Percentiles rank a stretch among this genome's conserved stretches.
phyloP scores from a whole-genome alignment of 2,329 filamentous ascomycete species.

The Cadophora gregata region DNA sequence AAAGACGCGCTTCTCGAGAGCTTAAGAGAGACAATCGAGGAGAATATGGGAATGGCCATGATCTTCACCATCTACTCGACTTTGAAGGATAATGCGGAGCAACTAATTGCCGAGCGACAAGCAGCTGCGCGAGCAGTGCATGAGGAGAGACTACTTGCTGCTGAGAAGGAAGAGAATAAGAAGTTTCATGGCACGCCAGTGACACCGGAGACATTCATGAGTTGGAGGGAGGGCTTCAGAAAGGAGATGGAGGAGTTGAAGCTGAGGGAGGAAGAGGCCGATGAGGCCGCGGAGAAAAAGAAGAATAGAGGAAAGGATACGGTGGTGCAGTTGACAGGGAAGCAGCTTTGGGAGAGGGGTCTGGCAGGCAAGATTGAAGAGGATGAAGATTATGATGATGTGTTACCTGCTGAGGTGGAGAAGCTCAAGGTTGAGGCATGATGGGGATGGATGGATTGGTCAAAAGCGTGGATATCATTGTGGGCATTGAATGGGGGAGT shows the following conservation, averaged over 20 bases:
- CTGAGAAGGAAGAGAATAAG: conserved; percentile 90
- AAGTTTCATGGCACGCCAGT: conserved; percentile 95
- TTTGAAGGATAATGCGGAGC: conserved; percentile 90
- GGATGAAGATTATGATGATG: conserved; percentile 67
- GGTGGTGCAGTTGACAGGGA: conserved; percentile 71
- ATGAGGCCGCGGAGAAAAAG: conserved; percentile 82
- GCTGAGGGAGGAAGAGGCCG: conserved; percentile 71
- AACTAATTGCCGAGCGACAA: conserved; percentile 76
- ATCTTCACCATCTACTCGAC: conserved; percentile 88
- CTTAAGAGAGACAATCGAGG: conserved; percentile 78
- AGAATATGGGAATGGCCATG: conserved; percentile 98
- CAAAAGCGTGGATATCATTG: conserved; percentile 30
- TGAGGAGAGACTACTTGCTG: conserved; percentile 61
- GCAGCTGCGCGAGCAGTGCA: conserved; percentile 63
- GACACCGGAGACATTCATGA: conserved; percentile 82
- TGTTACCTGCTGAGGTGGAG: conserved; percentile 64
- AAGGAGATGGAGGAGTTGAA: conserved; percentile 81
- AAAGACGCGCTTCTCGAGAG: conserved; percentile 74
- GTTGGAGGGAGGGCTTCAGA: conserved; percentile 80
- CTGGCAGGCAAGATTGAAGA: conserved; percentile 71
- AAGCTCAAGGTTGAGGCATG: conserved; percentile 71
- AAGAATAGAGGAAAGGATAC: conserved; percentile 78
- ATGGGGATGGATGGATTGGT: background rate
- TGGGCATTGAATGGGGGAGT: conserved; percentile 34
- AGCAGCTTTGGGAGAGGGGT: conserved; percentile 79